These are phyloP conservation scores for Syzygium aromaticum DNA, from an alignment of 345 rosid species.

Conservation along the genomic window DNA sequence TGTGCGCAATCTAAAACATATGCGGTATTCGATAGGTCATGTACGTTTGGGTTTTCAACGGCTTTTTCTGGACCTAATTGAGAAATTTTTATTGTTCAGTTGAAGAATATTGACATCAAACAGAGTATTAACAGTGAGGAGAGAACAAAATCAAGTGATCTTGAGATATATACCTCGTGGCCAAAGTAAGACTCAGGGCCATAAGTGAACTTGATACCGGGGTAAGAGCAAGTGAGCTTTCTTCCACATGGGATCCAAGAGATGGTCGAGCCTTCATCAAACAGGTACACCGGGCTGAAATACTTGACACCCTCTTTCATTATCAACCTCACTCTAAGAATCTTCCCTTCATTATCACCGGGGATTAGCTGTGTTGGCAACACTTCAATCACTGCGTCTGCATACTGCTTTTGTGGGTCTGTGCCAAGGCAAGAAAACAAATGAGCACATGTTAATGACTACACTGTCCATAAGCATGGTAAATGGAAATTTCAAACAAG, in stretches of 20 bases:
- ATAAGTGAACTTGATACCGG: constrained; percentile 86
- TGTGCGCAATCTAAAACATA: not conserved
- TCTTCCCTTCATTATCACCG: constrained; percentile 86
- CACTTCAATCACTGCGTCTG: constrained; percentile 93
- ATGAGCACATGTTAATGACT: not conserved
- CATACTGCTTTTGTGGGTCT: constrained; percentile 96
- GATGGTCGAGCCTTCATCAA: constrained; percentile 90
- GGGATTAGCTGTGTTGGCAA: constrained; percentile 85
- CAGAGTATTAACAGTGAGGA: not conserved
- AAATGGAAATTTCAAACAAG: not conserved
- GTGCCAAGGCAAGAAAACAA: not conserved
- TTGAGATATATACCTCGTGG: constrained; percentile 52
- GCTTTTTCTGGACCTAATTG: not conserved
- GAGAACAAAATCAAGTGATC: not conserved
- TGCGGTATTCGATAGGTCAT: not conserved
- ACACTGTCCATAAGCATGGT: not conserved
- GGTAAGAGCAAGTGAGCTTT: constrained; percentile 94
- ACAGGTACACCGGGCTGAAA: constrained; percentile 86
- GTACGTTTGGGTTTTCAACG: not conserved
- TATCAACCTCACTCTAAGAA: constrained; percentile 82
- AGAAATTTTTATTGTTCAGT: not conserved
- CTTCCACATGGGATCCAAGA: constrained; percentile 98
- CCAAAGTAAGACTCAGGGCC: constrained; percentile 74
- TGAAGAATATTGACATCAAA: not conserved
- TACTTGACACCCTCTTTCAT: constrained; percentile 89